Percentiles rank a stretch among this genome's conserved stretches.
Conservation (phyloP, 1,284 basidiomycete genomes). For the Ganoderma sp. region DNA sequence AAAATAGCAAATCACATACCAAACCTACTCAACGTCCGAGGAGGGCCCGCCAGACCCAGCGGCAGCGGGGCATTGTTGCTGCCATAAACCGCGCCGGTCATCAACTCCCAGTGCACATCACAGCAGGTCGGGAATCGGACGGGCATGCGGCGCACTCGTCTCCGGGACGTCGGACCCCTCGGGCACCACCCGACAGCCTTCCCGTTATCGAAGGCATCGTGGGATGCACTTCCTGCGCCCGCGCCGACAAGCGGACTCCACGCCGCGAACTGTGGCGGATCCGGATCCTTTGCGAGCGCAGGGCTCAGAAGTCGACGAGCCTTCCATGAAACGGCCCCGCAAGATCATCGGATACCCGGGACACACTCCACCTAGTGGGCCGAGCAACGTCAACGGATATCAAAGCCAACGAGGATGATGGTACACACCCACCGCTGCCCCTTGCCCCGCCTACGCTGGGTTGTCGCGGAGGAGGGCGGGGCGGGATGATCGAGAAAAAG, state of each 20-base stretch:
- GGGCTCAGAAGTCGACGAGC: background rate
- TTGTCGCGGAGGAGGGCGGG: background rate
- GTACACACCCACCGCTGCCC: slow-evolving; percentile 1
- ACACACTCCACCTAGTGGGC: background rate
- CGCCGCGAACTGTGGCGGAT: slow-evolving; percentile 28
- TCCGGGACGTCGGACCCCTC: slow-evolving; percentile 25
- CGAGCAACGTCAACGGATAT: slow-evolving; percentile 15
- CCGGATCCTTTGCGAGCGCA: background rate
- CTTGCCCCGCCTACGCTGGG: background rate
- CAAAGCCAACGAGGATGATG: slow-evolving; percentile 5
- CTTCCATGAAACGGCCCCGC: background rate
- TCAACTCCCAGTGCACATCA: slow-evolving; percentile 17
- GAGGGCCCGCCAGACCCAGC: slow-evolving; percentile 4
- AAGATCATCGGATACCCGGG: slow-evolving; percentile 2
- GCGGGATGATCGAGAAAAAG: background rate
- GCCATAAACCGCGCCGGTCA: slow-evolving; percentile 24
- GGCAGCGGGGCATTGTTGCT: slow-evolving; percentile 7
- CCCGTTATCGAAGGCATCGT: background rate
- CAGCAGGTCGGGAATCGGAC: slow-evolving; percentile 19
- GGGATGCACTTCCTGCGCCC: slow-evolving; percentile 1
- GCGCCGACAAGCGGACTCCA: background rate
- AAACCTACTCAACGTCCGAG: slow-evolving; percentile 7
- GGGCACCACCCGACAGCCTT: background rate
- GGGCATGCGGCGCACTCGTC: slow-evolving; percentile 17
- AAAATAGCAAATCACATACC: slow-evolving; percentile 18